Conservation (phyloP, 352 stramenopile genomes). For the Discostella stelligera region DNA sequence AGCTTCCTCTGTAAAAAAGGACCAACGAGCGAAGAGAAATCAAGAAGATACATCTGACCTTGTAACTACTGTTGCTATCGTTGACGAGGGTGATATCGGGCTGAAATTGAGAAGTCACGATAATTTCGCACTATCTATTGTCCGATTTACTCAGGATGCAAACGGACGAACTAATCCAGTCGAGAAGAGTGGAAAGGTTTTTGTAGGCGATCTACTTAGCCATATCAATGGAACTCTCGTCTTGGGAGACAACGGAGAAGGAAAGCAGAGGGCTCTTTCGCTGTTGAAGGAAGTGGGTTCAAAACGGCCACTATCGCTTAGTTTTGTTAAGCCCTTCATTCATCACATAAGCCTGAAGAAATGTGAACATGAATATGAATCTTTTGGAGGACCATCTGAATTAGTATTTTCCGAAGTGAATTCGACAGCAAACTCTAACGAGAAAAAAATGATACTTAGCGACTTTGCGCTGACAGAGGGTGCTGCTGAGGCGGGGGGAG, state of each 20-base stretch:
- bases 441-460: slow-evolving; percentile 67
- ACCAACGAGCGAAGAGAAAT: slow-evolving; percentile 16
- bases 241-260: slow-evolving; percentile 56
- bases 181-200: slow-evolving; percentile 53
- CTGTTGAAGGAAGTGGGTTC: slow-evolving; percentile 60
- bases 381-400: slow-evolving; percentile 40
- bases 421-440: slow-evolving; percentile 22
- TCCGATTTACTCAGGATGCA: slow-evolving; percentile 55
- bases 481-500: slow-evolving; percentile 58
- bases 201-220: slow-evolving; percentile 63
- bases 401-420: slow-evolving; percentile 34
- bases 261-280: slow-evolving; percentile 53
- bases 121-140: slow-evolving; percentile 62
- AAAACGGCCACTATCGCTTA: slow-evolving; percentile 60
- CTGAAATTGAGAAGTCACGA: slow-evolving; percentile 73
- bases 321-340: slow-evolving; percentile 67
- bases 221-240: slow-evolving; percentile 73
- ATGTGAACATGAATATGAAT: slow-evolving; percentile 27
- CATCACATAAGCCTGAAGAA: slow-evolving; percentile 48
- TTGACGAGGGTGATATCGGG: slow-evolving; percentile 57
- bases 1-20: slow-evolving; percentile 3
- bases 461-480: slow-evolving; percentile 68
- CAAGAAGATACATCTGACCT: slow-evolving; percentile 15
- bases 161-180: slow-evolving; percentile 55
- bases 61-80: slow-evolving; percentile 40